Evolutionary conservation across 1,284 basidiomycete species (phyloP), one percentile per base, ranked within the genome.

Genomic region (Ceratobasidium sp.): DNA sequence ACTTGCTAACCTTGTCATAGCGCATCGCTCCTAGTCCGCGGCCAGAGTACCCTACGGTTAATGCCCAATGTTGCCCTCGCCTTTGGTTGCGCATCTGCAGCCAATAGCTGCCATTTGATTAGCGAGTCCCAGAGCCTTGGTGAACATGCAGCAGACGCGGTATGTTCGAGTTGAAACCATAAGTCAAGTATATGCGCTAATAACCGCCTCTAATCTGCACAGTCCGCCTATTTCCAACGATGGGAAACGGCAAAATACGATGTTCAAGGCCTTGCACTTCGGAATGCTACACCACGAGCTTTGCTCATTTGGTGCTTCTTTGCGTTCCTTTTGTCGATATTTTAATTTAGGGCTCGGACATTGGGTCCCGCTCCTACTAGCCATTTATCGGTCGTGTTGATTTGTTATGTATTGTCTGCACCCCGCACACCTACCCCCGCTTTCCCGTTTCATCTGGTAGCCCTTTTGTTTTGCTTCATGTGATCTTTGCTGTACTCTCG

Each of bases 71-170:
- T 56, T n/a, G 11, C 68, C 1, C 52, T 51, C n/a, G 8, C 44
- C 32, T 43, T 51, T 17, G 37, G 15, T 5, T 32, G 65, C 56
- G 32, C 34, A n/a, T 57, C 70, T 2, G 70, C 70, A 11, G 57
- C 70, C 1, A 34, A 22, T 17, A 40, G 70, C 5, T 59, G 62
- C 29, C 40, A 73, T 59, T 17, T 73, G 22, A 17, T n/a, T 9
- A 62, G 1, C 13, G 70, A 73, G 52, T 73, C 44, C 2, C 70
- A 73, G 44, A 62, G n/a, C n/a, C n/a, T n/a, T n/a, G n/a, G n/a
- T n/a, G n/a, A n/a, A n/a, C n/a, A n/a, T n/a, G n/a, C n/a, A n/a
- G n/a, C n/a, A n/a, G n/a, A n/a, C n/a, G n/a, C n/a, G n/a, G n/a
- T n/a, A n/a, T n/a, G n/a, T n/a, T 11, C 32, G 13, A 25, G 11